Base-by-base conservation (phyloP, 345 rosid genomes). In the Punica granatum region DNA sequence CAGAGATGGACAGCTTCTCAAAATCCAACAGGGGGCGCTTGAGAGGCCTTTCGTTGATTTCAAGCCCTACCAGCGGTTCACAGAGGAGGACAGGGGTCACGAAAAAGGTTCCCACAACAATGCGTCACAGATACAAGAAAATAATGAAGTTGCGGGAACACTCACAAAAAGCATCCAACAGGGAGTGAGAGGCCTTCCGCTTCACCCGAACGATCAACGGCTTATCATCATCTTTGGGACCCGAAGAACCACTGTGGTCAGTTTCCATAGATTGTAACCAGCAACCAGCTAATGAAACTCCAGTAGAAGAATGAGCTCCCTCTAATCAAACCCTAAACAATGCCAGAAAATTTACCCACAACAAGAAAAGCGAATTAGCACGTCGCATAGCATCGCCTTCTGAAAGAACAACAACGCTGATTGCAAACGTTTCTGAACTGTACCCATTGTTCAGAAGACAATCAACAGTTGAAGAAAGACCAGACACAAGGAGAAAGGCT, bases 41-140 rank as follows among this genome's bases (percentile, higher is more conserved):
- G 32, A 67, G 51, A 13, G 94, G 90, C 69, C 88, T 83, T 80
- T 90, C 96, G 60, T 84, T 85, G 71, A 90, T 86, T 82, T 92
- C 96, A 64, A 92, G 81, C 92, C 91, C 91, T 92, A 23, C 31
- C 59, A 53, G 49, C 21, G 37, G 18, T 43, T 34, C 32, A 19
- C 35, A 23, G 25, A 39, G 35, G 31, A 13, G 36, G 36, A 33
- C 30, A 63, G 34, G 23, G 15, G 42, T 30, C 43, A 60, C 34
- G 36, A 35, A 12, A 43, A 34, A 44, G 11, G 34, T 30, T 10
- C 21, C 25, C 32, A 26, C 44, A 34, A 65, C 4, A 9, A 39
- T 26, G 67, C 60, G 21, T 51, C 44, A 48, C 25, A n/a, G 0
- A 15, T 58, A 1, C 21, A 23, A 41, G 16, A 56, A 9, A 51